Conservation (phyloP, 768 basidiomycete genomes). For the Rhodocollybia butyracea region DNA sequence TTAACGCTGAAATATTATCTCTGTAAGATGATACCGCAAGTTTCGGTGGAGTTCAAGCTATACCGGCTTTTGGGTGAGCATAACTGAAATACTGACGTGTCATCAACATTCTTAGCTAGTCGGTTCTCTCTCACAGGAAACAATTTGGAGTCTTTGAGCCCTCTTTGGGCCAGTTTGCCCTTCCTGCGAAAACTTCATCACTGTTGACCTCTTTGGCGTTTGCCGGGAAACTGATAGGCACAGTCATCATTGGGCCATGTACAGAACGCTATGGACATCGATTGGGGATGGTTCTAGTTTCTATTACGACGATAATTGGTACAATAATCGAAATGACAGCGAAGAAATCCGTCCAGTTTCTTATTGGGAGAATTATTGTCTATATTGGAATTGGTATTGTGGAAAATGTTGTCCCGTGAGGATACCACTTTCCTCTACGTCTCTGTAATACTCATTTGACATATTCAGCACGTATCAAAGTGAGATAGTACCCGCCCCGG, state of each 20-base stretch:
- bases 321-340: conserved; percentile 3
- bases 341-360: conserved; percentile 1
- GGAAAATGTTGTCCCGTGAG: conserved; percentile 7
- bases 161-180: neutral
- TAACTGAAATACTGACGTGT: neutral
- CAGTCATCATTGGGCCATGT: conserved; percentile 5
- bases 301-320: conserved; percentile 1
- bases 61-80: conserved; percentile 5
- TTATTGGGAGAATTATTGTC: conserved; percentile 3
- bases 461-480: conserved; percentile 9
- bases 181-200: conserved; percentile 2
- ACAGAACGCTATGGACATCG: conserved; percentile 4
- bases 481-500: conserved; percentile 1
- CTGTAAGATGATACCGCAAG: conserved; percentile 2
- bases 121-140: neutral
- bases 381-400: conserved; percentile 7
- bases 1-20: neutral
- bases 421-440: neutral
- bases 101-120: neutral
- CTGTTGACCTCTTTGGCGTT: conserved; percentile 7
- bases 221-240: conserved; percentile 6
- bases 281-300: conserved; percentile 1
- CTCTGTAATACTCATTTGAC: neutral
- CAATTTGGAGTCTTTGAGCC: conserved; percentile 7
- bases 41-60: conserved; percentile 8